Evolutionary conservation across 352 stramenopile species (phyloP).

Genomic region (Phytophthora pisi): DNA sequence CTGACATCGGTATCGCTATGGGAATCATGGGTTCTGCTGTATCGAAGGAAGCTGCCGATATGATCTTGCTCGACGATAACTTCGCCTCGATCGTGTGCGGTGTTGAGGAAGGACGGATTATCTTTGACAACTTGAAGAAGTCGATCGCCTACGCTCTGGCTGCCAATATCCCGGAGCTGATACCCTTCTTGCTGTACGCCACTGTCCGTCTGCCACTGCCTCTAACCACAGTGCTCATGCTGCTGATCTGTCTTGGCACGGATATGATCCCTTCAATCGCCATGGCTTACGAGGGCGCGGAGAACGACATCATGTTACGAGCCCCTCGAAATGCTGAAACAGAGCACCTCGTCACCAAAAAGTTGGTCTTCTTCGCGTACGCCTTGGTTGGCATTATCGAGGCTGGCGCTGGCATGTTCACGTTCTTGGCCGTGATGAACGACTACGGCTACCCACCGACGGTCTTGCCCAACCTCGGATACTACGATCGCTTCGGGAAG

Average conservation of each 20-base stretch:
- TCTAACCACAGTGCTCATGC: slow-evolving; percentile 91
- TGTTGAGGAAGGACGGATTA: slow-evolving; percentile 95
- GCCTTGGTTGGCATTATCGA: slow-evolving; percentile 90
- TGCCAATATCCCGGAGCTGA: slow-evolving; percentile 91
- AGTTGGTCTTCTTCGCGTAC: slow-evolving; percentile 90
- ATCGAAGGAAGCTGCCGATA: slow-evolving; percentile 95
- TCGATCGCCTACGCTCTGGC: slow-evolving; percentile 93
- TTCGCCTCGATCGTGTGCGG: slow-evolving; percentile 97
- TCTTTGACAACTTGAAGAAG: slow-evolving; percentile 97
- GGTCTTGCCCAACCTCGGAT: slow-evolving; percentile 85
- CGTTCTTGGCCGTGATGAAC: slow-evolving; percentile 90
- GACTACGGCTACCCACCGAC: slow-evolving; percentile 86
- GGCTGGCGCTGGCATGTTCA: slow-evolving; percentile 86
- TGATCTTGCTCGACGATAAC: slow-evolving; percentile 98
- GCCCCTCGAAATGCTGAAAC: slow-evolving; percentile 75
- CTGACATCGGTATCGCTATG: slow-evolving; percentile 99
- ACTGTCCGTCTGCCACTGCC: slow-evolving; percentile 87
- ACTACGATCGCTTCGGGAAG: slow-evolving; percentile 84
- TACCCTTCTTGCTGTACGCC: slow-evolving; percentile 88
- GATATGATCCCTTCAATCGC: slow-evolving; percentile 95
- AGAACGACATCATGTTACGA: slow-evolving; percentile 90
- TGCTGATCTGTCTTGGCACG: slow-evolving; percentile 91
- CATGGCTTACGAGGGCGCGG: slow-evolving; percentile 90
- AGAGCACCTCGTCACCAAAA: slow-evolving; percentile 90
- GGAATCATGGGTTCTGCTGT: slow-evolving; percentile 97